These are phyloP conservation scores for Pseudogymnoascus sp. DNA, from an alignment of 2,329 filamentous ascomycete species.

Conservation along the genomic window DNA sequence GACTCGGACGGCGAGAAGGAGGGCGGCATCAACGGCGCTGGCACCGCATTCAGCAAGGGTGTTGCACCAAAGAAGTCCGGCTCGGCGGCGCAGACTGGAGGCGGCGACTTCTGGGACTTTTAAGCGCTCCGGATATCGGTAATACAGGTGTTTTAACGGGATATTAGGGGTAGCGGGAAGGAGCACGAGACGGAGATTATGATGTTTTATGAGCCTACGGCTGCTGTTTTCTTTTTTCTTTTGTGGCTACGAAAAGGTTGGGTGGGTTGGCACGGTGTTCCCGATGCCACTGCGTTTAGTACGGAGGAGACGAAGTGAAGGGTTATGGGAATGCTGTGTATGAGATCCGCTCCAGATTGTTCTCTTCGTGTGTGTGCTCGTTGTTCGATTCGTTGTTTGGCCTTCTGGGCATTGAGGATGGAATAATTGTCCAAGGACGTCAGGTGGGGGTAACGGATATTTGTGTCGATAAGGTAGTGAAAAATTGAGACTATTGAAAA, in stretches of 20 bases:
- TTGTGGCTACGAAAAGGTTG: slow-evolving; percentile 6
- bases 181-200: slow-evolving; percentile 1
- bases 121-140: slow-evolving; percentile 14
- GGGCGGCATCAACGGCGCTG: slow-evolving; percentile 21
- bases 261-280: slow-evolving; percentile 6
- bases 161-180: neutral
- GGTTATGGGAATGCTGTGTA: slow-evolving; percentile 5
- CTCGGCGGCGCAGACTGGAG: slow-evolving; percentile 21
- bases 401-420: neutral
- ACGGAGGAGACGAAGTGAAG: neutral
- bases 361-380: slow-evolving; percentile 5
- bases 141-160: neutral
- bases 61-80: slow-evolving; percentile 20
- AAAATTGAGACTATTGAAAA: neutral
- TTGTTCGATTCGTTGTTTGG: slow-evolving; percentile 6
- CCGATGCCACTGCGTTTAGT: neutral
- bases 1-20: slow-evolving; percentile 38
- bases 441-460: neutral
- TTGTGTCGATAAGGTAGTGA: slow-evolving; percentile 1
- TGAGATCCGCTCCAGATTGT: slow-evolving; percentile 3
- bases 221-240: slow-evolving; percentile 3
- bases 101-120: slow-evolving; percentile 32
- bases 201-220: slow-evolving; percentile 7
- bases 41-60: slow-evolving; percentile 21
- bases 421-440: neutral